These are phyloP conservation scores for Anisodus acutangulus DNA, from an alignment of 257 asterid species.

Conservation along the genomic window DNA sequence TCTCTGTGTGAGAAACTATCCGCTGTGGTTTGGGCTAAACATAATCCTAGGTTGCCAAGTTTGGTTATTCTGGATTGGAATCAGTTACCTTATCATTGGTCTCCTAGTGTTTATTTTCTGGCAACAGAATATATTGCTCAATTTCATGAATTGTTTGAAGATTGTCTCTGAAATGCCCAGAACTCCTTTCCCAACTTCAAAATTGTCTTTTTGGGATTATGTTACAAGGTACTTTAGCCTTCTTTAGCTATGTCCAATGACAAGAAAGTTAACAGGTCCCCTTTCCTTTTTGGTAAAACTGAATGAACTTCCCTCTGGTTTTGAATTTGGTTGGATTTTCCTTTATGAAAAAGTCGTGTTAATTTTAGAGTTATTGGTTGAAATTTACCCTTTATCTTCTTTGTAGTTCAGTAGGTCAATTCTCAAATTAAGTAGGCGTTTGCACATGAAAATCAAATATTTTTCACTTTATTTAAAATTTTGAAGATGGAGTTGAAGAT, in stretches of 20 bases:
- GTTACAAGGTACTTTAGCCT: neutral
- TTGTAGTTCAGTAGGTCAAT: neutral
- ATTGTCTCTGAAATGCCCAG: neutral
- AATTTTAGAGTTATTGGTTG: neutral
- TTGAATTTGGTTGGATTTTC: neutral
- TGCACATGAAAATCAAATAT: no score
- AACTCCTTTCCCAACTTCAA: neutral
- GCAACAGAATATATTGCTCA: neutral
- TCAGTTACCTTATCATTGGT: neutral
- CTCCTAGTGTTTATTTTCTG: neutral
- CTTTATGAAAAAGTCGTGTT: neutral
- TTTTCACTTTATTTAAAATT: no score
- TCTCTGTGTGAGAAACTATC: neutral
- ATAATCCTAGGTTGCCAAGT: neutral
- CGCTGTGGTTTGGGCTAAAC: neutral
- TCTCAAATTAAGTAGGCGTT: no score
- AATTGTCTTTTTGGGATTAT: neutral
- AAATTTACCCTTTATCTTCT: neutral
- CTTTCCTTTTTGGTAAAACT: neutral
- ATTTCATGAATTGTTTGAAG: neutral
- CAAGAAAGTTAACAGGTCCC: neutral
- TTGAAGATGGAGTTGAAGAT: no score
- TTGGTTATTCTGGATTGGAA: neutral
- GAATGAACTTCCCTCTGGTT: neutral
- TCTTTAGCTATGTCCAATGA: no score